Conservation (phyloP, 257 asterid species). For the Orobanche coerulescens region DNA sequence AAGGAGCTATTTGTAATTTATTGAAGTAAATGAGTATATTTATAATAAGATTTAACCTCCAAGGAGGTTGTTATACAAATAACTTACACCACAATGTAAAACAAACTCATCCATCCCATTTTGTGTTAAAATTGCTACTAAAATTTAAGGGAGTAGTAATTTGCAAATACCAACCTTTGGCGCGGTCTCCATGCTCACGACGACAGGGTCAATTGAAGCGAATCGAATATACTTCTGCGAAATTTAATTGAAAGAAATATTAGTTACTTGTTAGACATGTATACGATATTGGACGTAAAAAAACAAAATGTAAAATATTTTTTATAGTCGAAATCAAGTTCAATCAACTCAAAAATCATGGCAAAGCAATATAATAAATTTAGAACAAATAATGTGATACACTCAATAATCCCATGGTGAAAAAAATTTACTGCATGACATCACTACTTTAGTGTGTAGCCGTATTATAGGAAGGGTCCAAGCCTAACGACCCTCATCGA, state of each 20-base stretch:
- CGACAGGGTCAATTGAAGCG: constrained; percentile 26
- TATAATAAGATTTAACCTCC: too few relatives aligned
- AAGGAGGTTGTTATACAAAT: too few relatives aligned
- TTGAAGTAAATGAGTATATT: too few relatives aligned
- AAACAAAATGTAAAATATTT: background rate
- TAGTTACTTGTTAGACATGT: too few relatives aligned
- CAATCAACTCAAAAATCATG: too few relatives aligned
- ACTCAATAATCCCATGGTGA: background rate
- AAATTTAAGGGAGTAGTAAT: background rate
- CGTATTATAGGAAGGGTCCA: too few relatives aligned
- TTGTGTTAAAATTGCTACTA: too few relatives aligned
- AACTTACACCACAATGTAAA: too few relatives aligned
- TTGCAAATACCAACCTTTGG: constrained; percentile 26
- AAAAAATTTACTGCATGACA: too few relatives aligned
- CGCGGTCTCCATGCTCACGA: constrained; percentile 19
- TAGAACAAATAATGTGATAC: background rate
- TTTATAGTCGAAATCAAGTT: background rate
- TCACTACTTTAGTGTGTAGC: background rate
- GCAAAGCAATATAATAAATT: background rate
- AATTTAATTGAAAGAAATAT: background rate
- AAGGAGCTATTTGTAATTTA: too few relatives aligned
- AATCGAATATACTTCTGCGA: constrained; percentile 38
- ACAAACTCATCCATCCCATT: too few relatives aligned
- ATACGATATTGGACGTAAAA: background rate
- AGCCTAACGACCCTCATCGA: too few relatives aligned